Conservation (phyloP, 2,329 filamentous ascomycete genomes). For the Nothopassalora personata region DNA sequence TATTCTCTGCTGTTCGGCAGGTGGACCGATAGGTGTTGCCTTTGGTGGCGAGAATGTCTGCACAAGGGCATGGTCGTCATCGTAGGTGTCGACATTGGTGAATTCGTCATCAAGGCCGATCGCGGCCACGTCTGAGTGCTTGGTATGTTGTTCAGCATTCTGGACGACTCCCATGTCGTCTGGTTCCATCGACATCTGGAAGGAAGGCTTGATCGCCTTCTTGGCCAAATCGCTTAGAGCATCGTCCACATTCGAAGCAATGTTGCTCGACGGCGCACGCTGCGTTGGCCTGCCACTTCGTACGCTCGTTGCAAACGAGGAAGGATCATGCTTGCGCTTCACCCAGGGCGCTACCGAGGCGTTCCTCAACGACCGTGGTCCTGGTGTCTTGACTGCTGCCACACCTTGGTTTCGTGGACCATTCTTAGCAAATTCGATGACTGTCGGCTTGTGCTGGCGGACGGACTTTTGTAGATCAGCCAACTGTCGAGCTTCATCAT, state of each 20-base stretch:
- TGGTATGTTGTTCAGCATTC: background rate
- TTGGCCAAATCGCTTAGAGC: slow-evolving; percentile 6
- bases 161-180: background rate
- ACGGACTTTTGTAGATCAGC: background rate
- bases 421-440: slow-evolving; percentile 25
- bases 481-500: background rate
- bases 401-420: slow-evolving; percentile 32
- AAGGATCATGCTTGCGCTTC: slow-evolving; percentile 6
- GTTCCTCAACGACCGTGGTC: background rate
- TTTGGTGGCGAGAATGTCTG: background rate
- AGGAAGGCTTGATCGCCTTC: background rate
- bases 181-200: background rate
- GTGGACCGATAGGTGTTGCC: background rate
- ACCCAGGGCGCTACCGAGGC: background rate
- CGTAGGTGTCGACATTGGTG: background rate
- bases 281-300: background rate
- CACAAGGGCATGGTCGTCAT: background rate
- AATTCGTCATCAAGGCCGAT: slow-evolving; percentile 10
- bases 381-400: slow-evolving; percentile 4
- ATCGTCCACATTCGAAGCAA: slow-evolving; percentile 12
- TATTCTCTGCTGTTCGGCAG: background rate
- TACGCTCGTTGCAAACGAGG: slow-evolving; percentile 14
- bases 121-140: background rate
- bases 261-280: slow-evolving; percentile 12
- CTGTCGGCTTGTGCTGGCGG: slow-evolving; percentile 20